phyloP scores from a whole-genome alignment of 1,139 yeast genomes.

The Blastobotrys malaysiensis region DNA sequence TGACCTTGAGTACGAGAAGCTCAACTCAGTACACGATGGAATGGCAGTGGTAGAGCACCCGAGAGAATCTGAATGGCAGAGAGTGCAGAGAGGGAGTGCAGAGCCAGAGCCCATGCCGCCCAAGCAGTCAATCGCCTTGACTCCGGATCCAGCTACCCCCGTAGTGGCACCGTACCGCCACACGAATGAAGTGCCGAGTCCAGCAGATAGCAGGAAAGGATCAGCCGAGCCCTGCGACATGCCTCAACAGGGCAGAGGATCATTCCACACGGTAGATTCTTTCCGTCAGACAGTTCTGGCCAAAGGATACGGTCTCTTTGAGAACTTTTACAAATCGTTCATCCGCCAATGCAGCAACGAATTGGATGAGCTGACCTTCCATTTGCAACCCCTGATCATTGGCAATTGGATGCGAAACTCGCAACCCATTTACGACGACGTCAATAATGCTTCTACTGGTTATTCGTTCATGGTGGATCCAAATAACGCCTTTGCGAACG shows the following conservation, averaged over 20 bases:
- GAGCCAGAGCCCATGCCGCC: not conserved
- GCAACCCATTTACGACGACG: conserved; percentile 2
- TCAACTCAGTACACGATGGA: conserved; percentile 6
- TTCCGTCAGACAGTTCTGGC: conserved; percentile 7
- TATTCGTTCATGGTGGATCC: conserved; percentile 7
- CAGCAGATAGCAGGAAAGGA: not conserved
- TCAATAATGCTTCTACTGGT: not conserved
- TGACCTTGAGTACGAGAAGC: conserved; percentile 9
- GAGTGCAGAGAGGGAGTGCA: not conserved
- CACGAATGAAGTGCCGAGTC: not conserved
- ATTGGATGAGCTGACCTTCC: conserved; percentile 6
- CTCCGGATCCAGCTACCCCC: not conserved
- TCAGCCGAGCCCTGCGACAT: not conserved
- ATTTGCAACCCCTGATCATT: conserved; percentile 4
- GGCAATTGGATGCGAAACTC: conserved; percentile 2
- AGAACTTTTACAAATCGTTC: conserved; percentile 5
- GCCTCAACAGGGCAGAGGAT: not conserved
- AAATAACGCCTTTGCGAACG: not conserved
- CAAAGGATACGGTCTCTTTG: conserved; percentile 7
- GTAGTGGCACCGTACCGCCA: not conserved
- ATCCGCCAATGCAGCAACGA: conserved; percentile 1
- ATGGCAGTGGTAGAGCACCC: conserved; percentile 8
- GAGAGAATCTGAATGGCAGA: conserved; percentile 6
- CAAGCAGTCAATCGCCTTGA: not conserved
- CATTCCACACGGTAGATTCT: conserved; percentile 7